Conservation (phyloP, 306 rosid genomes). For the Inga laurina region DNA sequence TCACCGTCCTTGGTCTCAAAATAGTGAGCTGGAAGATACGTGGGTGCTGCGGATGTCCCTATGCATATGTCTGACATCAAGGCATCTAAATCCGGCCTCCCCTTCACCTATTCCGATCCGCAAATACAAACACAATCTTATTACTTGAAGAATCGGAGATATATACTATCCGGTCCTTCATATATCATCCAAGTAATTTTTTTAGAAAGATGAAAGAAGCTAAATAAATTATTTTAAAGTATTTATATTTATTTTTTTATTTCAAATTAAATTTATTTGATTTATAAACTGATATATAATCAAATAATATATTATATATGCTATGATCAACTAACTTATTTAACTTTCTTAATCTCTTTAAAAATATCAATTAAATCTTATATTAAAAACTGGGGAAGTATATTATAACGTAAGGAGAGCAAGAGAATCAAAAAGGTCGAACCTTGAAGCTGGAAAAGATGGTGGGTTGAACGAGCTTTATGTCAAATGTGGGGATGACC, state of each 20-base stretch:
- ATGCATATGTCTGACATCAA: constrained; percentile 61
- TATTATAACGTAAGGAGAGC: background rate
- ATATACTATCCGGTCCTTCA: too few species aligned
- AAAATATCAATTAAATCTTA: too few species aligned
- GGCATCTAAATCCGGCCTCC: constrained; percentile 34
- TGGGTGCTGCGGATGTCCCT: constrained; percentile 78
- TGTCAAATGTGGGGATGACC: constrained; percentile 55
- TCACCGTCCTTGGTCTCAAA: constrained; percentile 39
- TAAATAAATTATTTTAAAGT: too few species aligned
- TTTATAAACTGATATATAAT: too few species aligned
- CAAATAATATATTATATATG: too few species aligned
- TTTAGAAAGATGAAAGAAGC: too few species aligned
- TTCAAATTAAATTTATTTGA: too few species aligned
- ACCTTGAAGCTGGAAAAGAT: constrained; percentile 70
- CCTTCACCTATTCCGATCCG: constrained; percentile 35
- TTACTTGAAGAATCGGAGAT: background rate
- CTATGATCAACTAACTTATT: too few species aligned
- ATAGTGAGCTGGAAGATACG: constrained; percentile 71
- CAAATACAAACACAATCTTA: background rate
- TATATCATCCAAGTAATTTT: too few species aligned
- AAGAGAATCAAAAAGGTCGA: background rate
- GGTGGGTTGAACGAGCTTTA: constrained; percentile 56
- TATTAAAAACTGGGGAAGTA: too few species aligned
- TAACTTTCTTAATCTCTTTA: too few species aligned
- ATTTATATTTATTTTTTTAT: too few species aligned